Evolutionary conservation across 192 early-diverging fungal genomes (phyloP).

Genomic region (Dispira parvispora): DNA sequence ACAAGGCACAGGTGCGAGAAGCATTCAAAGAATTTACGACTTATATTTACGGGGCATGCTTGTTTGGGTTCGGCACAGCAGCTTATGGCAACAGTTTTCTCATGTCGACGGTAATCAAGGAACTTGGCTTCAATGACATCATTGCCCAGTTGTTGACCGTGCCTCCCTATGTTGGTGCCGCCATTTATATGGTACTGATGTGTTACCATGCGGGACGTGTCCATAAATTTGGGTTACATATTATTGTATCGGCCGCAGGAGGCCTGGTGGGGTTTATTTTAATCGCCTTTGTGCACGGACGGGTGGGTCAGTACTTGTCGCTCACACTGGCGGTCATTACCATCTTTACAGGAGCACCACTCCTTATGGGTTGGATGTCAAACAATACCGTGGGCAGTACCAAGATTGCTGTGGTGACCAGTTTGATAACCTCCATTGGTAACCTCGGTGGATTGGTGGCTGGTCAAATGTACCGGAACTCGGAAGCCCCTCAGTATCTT

Average conservation of each 20-base stretch:
- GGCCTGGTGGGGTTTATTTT: constrained; percentile 30
- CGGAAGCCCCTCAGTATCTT: constrained; percentile 4
- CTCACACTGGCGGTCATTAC: constrained; percentile 27
- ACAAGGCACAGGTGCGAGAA: constrained; percentile 15
- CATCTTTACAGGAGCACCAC: too few species aligned
- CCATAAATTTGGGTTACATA: constrained; percentile 24
- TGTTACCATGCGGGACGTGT: constrained; percentile 31
- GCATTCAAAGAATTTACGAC: constrained; percentile 20
- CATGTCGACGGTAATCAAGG: constrained; percentile 26
- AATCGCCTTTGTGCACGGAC: constrained; percentile 16
- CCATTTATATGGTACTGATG: constrained; percentile 25
- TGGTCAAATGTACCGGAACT: constrained; percentile 8
- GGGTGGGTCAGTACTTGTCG: constrained; percentile 20
- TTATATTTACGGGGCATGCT: constrained; percentile 21
- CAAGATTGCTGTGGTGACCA: constrained; percentile 36
- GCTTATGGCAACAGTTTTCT: constrained; percentile 18
- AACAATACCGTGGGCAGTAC: constrained; percentile 40
- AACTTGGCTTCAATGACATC: constrained; percentile 25
- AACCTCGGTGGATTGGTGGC: constrained; percentile 2
- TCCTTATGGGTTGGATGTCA: constrained; percentile 36
- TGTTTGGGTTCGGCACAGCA: constrained; percentile 19
- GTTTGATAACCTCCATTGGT: constrained; percentile 13
- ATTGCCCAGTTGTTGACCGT: constrained; percentile 26
- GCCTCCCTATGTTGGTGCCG: constrained; percentile 20
- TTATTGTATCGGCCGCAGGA: constrained; percentile 17